Base-by-base conservation (phyloP, 768 basidiomycete species). In the Hypholoma sublateritium region DNA sequence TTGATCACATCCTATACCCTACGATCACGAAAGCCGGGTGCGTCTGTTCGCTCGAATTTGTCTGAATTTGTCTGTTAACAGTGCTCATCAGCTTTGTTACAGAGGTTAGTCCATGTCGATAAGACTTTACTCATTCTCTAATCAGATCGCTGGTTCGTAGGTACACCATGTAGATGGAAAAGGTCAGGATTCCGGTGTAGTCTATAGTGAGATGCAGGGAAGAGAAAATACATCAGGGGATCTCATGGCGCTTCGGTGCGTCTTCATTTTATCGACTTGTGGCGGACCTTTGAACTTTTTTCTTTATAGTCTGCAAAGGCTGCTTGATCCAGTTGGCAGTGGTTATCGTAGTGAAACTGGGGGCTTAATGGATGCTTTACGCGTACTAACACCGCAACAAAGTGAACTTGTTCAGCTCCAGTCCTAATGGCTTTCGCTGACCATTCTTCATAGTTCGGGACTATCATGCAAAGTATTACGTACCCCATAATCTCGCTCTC, bases 301-400 rank as follows among this genome's bases (percentile, higher is more conserved):
- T 34, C 22, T 50, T 49, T 51, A 32, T 65, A 95, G 92, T 34
- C 75, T 84, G 56, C 94, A 97, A 68, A 85, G 88, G 21, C 70
- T 88, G n/a, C 64, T 94, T 36, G 93, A 97, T 65, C 89, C 91
- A 25, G 72, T 80, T 37, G 84, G 81, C 17, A 98, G 91, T 67
- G 97, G 86, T 6, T 97, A 98, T 67, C 84, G 95, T 24, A 95
- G 93, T 62, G 97, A 99, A 79, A 98, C 95, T 0, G 97, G 97
- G 19, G 97, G 97, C 24, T 73, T 98, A 36, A 95, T 98, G 93
- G 86, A 91, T 59, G 92, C 93, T 2, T 74, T 99, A 22, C 83
- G 97, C 22, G 82, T 87, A 13, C 77, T 99, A 58, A 88, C 85
- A 1, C 87, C 93, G 21, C 87, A 97, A 61, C 88, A 97, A 79